Percentiles rank a stretch among this genome's conserved stretches.
These are phyloP conservation scores for Suillus tomentosus DNA, from an alignment of 768 basidiomycete genomes.

Conservation along the genomic window DNA sequence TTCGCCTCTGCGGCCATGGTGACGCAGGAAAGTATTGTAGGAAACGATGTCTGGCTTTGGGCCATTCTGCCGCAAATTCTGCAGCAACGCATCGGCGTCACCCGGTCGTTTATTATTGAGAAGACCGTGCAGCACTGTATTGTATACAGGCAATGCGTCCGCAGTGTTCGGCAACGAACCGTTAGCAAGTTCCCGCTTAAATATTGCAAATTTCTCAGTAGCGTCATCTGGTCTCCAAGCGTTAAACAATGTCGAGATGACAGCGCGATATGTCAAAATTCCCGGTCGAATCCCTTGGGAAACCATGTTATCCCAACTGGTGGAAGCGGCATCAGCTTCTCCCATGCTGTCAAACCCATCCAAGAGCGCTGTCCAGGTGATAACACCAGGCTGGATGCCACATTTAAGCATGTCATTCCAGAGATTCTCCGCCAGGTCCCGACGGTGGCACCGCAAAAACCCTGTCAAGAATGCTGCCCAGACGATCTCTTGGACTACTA, in stretches of 20 bases:
- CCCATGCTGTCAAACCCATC: conserved; percentile 58
- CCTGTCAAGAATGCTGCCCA: conserved; percentile 71
- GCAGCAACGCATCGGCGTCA: conserved; percentile 45
- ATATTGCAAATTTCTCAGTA: conserved; percentile 50
- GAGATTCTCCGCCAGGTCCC: conserved; percentile 58
- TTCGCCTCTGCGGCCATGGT: conserved; percentile 64
- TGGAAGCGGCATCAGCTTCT: conserved; percentile 53
- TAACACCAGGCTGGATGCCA: conserved; percentile 51
- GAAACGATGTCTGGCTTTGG: conserved; percentile 72
- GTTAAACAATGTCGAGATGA: conserved; percentile 64
- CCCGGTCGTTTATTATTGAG: conserved; percentile 45
- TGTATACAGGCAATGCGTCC: conserved; percentile 54
- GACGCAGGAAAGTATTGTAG: conserved; percentile 78
- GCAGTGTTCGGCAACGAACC: conserved; percentile 29
- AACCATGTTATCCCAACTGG: conserved; percentile 66
- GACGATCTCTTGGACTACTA: conserved; percentile 54
- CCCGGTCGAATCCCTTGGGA: conserved; percentile 60
- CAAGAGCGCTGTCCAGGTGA: conserved; percentile 73
- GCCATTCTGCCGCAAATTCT: conserved; percentile 48
- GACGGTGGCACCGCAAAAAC: conserved; percentile 57
- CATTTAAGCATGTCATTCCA: conserved; percentile 67
- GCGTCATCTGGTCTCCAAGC: conserved; percentile 54
- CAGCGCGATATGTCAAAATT: conserved; percentile 63
- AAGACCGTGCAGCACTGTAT: conserved; percentile 73
- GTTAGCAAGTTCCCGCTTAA: conserved; percentile 35